These are phyloP conservation scores for Colletotrichum gloeosporioides DNA, from an alignment of 2,329 filamentous ascomycete species.

Conservation along the genomic window DNA sequence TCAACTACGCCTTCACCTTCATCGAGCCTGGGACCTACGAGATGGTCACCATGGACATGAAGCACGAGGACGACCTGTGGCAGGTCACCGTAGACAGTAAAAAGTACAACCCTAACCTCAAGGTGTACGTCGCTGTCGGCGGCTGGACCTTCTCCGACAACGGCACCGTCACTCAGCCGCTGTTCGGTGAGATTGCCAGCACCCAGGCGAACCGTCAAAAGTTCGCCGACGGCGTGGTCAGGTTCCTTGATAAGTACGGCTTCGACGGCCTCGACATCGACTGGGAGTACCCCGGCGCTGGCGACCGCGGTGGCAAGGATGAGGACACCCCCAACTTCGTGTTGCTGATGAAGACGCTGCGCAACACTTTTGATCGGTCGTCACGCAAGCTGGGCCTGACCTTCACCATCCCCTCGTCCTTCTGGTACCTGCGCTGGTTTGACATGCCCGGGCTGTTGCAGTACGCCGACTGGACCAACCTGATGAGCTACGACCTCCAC, in stretches of 20 bases:
- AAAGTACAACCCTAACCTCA: not conserved
- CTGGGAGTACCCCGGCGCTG: constrained; percentile 32
- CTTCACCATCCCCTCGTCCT: constrained; percentile 29
- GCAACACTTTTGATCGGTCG: not conserved
- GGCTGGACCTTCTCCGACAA: constrained; percentile 13
- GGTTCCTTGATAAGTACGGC: constrained; percentile 24
- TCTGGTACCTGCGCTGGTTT: constrained; percentile 34
- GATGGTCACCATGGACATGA: constrained; percentile 8
- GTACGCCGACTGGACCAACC: constrained; percentile 44
- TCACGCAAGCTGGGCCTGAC: constrained; percentile 28
- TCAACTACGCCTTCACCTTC: constrained; percentile 5
- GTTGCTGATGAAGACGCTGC: constrained; percentile 20
- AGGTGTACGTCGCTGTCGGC: constrained; percentile 3
- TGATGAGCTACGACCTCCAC: constrained; percentile 25
- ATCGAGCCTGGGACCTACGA: constrained; percentile 24
- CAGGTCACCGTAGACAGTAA: constrained; percentile 1
- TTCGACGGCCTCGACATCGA: constrained; percentile 33
- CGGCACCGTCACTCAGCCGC: not conserved
- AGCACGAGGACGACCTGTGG: not conserved
- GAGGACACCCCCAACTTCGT: constrained; percentile 40
- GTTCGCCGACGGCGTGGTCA: constrained; percentile 25
- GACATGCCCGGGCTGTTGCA: constrained; percentile 24
- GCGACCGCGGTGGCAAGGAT: constrained; percentile 38
- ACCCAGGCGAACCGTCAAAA: constrained; percentile 21
- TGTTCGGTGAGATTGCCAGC: constrained; percentile 37